phyloP scores from a whole-genome alignment of 306 rosid genomes.

The Calophaca sinica region DNA sequence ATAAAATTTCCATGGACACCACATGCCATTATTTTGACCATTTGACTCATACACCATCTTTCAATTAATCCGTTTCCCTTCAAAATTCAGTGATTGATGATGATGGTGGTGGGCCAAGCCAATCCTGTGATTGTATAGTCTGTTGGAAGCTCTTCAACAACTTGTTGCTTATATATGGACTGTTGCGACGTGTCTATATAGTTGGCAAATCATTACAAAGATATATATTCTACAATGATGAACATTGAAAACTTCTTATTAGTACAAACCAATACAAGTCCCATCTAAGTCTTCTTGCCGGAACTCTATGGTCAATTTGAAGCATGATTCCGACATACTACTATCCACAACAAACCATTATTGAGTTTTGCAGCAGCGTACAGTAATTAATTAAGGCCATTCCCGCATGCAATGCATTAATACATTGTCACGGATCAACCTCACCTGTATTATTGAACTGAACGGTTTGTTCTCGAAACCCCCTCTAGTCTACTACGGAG shows the following conservation, averaged over 20 bases:
- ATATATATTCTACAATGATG: conserved; percentile 34
- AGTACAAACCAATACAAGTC: conserved; percentile 44
- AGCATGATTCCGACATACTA: conserved; percentile 32
- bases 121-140: conserved; percentile 6
- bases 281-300: conserved; percentile 50
- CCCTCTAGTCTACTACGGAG: background rate
- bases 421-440: background rate
- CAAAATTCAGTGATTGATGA: background rate
- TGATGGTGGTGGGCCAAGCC: conserved; percentile 18
- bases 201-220: conserved; percentile 36
- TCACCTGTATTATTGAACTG: background rate
- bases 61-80: conserved; percentile 24
- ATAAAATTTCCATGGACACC: conserved; percentile 43
- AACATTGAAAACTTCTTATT: conserved; percentile 38
- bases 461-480: background rate
- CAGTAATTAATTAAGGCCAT: background rate
- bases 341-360: conserved; percentile 31
- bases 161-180: conserved; percentile 43
- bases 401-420: conserved; percentile 21
- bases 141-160: conserved; percentile 44
- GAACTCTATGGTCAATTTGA: conserved; percentile 38
- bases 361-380: conserved; percentile 31
- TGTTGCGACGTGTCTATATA: conserved; percentile 36
- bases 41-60: conserved; percentile 31
- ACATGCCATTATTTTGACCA: conserved; percentile 40